Base-by-base conservation (phyloP, 805 yeast species). In the Candida ponderosae region DNA sequence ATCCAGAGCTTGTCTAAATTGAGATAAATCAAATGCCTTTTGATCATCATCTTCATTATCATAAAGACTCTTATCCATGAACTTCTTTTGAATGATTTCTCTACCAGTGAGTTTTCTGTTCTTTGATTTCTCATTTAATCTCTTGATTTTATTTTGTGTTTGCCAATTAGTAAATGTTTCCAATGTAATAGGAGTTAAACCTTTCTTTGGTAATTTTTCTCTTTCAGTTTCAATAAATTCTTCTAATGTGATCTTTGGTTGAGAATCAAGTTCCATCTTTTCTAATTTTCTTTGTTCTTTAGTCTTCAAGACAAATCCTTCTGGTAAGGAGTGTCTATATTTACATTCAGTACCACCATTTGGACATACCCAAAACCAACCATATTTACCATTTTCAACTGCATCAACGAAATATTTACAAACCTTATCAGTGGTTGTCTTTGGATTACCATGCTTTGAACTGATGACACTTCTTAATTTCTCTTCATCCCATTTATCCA, bases 351-450 rank as follows among this genome's bases (percentile, higher is more conserved):
- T 77, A 47, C 96, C 97, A 30, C 90, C 89, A 50, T 24, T 86
- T 20, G 98, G 98, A 68, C 98, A 93, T 17, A 74, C 71, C 98
- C 98, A 93, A 63, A 93, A 89, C 98, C 98, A 93, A 55, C 98
- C 98, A 58, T 93, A 93, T 57, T 90, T 90, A 40, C 90, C 93
- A 55, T 88, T 87, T 57, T 93, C 99, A 40, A 93, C 97, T 0
- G 98, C 97, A 42, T 88, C 96, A 47, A 93, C 85, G 65, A 93
- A 94, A 62, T 61, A 77, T 60, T 89, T 93, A 74, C 99, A 93
- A 34, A 93, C 85, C 48, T 75, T 93, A 46, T 90, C 97, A 0
- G 99, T 93, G 13, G 97, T 88, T 10, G 96, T 87, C 59, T 79
- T 79, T 38, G 81, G 88, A 59, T 93, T 93, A 36, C 98, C 97